Percentiles rank a stretch among this genome's conserved stretches.
Evolutionary conservation across 306 rosid genomes (phyloP).

Genomic region (Prunus padus): DNA sequence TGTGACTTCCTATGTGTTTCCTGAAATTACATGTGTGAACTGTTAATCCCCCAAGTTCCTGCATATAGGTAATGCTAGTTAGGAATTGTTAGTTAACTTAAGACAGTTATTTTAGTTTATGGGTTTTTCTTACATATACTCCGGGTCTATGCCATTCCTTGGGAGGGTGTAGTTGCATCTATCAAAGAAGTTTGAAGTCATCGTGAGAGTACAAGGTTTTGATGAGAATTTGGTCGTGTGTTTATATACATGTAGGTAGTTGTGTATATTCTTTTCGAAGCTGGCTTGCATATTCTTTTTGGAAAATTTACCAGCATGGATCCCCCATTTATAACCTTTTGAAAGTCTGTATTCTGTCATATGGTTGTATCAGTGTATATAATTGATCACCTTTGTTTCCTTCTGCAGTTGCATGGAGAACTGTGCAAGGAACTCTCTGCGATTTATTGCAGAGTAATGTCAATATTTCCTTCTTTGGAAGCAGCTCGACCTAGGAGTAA

Average conservation of each 20-base stretch:
- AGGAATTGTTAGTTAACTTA: neutral
- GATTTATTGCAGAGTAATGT: conserved; percentile 70
- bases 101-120: neutral
- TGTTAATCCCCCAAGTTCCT: too few species aligned
- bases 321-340: neutral
- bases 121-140: neutral
- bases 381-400: conserved; percentile 18
- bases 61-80: neutral
- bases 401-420: conserved; percentile 79
- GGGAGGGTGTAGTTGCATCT: neutral
- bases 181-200: neutral
- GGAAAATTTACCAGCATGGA: neutral
- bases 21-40: too few species aligned
- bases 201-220: neutral
- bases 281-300: neutral
- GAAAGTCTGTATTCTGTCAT: neutral
- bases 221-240: neutral
- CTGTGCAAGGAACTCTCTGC: conserved; percentile 87
- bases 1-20: neutral
- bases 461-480: conserved; percentile 88
- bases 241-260: neutral
- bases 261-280: neutral
- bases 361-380: neutral
- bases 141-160: conserved; percentile 10
- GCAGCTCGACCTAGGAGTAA: conserved; percentile 97